Evolutionary conservation across 129 eudicot genomes (phyloP).

Genomic region (Chrysanthemum seticuspe): DNA sequence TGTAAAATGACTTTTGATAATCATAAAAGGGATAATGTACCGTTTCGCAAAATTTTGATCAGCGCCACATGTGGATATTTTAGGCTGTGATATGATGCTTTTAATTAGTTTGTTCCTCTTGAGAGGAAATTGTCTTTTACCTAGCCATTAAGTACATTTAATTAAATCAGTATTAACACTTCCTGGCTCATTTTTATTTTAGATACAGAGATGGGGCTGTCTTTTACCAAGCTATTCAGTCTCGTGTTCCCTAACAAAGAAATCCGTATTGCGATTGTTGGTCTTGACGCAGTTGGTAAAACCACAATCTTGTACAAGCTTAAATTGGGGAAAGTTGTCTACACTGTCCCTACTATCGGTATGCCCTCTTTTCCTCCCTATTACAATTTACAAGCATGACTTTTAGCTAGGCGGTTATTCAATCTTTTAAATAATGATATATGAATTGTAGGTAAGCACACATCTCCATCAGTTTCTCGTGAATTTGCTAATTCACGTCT

Average conservation of each 20-base stretch:
- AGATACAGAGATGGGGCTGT: slow-evolving; percentile 49
- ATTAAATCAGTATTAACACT: background rate
- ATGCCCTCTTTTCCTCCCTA: background rate
- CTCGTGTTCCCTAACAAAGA: slow-evolving; percentile 44
- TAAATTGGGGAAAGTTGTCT: slow-evolving; percentile 47
- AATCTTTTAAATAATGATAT: too few species aligned
- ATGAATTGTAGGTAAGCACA: too few species aligned
- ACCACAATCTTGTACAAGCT: slow-evolving; percentile 53
- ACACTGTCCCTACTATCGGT: slow-evolving; percentile 53
- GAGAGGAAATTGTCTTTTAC: too few species aligned
- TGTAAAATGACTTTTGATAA: too few species aligned
- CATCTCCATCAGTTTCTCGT: too few species aligned
- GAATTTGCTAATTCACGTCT: too few species aligned
- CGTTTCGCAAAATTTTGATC: too few species aligned
- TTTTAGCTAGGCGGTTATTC: too few species aligned
- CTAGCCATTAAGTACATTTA: background rate
- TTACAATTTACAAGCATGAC: too few species aligned
- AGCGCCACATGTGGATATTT: too few species aligned
- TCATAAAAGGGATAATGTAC: too few species aligned
- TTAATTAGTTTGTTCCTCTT: too few species aligned
- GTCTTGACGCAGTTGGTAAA: slow-evolving; percentile 63
- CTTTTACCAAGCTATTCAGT: slow-evolving; percentile 50
- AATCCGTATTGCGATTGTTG: slow-evolving; percentile 51
- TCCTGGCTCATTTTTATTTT: background rate
- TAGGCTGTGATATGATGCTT: background rate